Evolutionary conservation across 2,329 filamentous ascomycete genomes (phyloP).

Genomic region (Tolypocladium sp.): DNA sequence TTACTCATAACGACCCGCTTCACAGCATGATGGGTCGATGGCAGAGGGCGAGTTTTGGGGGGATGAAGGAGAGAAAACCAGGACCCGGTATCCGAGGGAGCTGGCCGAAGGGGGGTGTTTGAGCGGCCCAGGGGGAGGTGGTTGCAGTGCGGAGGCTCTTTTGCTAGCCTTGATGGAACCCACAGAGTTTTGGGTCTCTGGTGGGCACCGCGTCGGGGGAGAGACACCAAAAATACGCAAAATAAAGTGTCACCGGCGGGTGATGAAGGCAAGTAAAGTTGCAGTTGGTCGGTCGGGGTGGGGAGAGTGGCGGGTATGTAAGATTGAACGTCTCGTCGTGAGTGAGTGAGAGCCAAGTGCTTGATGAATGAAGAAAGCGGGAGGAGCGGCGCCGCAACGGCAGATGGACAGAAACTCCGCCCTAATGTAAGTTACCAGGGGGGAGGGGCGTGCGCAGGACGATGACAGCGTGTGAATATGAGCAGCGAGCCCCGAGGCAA

Average conservation of each 20-base stretch:
- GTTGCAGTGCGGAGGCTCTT: conserved; percentile 13
- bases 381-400: conserved; percentile 1
- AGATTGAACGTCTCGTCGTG: not conserved
- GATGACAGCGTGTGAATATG: not conserved
- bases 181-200: conserved; percentile 2
- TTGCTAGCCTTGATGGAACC: conserved; percentile 14
- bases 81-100: not conserved
- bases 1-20: conserved; percentile 27
- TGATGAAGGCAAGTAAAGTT: not conserved
- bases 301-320: not conserved
- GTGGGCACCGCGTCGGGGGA: conserved; percentile 4
- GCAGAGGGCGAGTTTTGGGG: not conserved
- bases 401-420: conserved; percentile 2
- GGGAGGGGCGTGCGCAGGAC: not conserved
- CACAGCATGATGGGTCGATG: conserved; percentile 16
- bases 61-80: conserved; percentile 4
- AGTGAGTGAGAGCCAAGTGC: not conserved
- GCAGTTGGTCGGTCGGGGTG: not conserved
- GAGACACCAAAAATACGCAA: not conserved
- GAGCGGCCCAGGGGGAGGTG: conserved; percentile 6
- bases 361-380: not conserved
- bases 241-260: not conserved
- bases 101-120: conserved; percentile 3
- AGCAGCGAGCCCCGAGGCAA: not conserved
- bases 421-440: not conserved